phyloP scores from a whole-genome alignment of 805 yeast genomes.

The Scheffersomyces stipitis region DNA sequence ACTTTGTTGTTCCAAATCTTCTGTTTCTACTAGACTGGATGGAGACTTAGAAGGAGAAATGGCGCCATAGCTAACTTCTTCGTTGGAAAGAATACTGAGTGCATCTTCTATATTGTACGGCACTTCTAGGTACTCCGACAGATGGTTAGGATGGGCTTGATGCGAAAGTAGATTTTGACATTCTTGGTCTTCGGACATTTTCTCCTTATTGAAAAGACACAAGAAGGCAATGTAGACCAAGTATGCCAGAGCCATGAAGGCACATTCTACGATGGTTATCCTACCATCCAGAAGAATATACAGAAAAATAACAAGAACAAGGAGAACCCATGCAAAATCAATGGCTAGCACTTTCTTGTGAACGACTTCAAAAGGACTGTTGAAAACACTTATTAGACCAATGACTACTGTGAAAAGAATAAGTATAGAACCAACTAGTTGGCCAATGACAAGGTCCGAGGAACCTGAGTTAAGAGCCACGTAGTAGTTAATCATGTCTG shows the following conservation, averaged over 20 bases:
- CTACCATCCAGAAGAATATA: conserved; percentile 33
- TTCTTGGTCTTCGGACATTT: conserved; percentile 1
- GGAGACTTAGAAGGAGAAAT: conserved; percentile 8
- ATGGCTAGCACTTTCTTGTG: conserved; percentile 17
- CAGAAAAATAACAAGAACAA: conserved; percentile 24
- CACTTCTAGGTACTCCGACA: conserved; percentile 1
- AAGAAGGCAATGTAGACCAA: conserved; percentile 24
- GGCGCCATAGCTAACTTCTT: conserved; percentile 8
- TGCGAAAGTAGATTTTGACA: not conserved
- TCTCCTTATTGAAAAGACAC: conserved; percentile 10
- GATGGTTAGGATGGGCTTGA: not conserved
- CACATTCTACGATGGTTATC: conserved; percentile 31
- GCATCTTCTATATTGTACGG: conserved; percentile 24
- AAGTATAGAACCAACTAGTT: conserved; percentile 34
- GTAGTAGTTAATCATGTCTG: conserved; percentile 38
- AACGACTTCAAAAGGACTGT: conserved; percentile 22
- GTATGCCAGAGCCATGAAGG: conserved; percentile 23
- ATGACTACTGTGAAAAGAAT: conserved; percentile 33
- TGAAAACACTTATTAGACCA: conserved; percentile 28
- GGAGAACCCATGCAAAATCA: conserved; percentile 31
- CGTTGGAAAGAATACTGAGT: conserved; percentile 16
- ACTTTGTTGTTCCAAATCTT: not conserved
- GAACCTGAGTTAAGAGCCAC: conserved; percentile 26
- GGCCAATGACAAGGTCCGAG: conserved; percentile 37
- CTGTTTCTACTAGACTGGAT: not conserved